phyloP scores from a whole-genome alignment of 2,329 filamentous ascomycete species.

The Nannizziopsis arthrosporioides region DNA sequence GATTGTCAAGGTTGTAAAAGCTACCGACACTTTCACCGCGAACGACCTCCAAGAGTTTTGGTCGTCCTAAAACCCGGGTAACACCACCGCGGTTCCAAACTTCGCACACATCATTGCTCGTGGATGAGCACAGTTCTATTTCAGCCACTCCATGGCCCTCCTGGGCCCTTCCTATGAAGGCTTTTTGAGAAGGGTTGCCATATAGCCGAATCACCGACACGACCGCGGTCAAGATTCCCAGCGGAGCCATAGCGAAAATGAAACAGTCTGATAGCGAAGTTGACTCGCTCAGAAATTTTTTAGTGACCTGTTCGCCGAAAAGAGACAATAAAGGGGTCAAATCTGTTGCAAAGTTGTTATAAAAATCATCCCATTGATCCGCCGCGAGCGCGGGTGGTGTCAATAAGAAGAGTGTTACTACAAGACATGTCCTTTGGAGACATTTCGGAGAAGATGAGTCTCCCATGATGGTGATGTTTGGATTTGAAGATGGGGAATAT shows the following conservation, averaged over 20 bases:
- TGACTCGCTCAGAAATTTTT: conserved; percentile 39
- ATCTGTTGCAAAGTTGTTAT: conserved; percentile 10
- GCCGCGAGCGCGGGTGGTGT: neutral
- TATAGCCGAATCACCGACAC: conserved; percentile 37
- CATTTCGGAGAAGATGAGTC: no score
- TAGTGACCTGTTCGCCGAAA: conserved; percentile 39
- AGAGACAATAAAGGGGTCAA: conserved; percentile 17
- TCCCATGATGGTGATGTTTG: no score
- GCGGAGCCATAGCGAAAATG: conserved; percentile 37
- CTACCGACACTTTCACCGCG: conserved; percentile 26
- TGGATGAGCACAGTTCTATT: conserved; percentile 35
- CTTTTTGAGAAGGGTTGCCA: conserved; percentile 34
- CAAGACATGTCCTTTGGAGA: neutral
- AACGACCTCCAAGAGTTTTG: conserved; percentile 3
- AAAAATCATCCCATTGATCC: conserved; percentile 10
- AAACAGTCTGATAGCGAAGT: conserved; percentile 34
- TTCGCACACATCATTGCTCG: conserved; percentile 16
- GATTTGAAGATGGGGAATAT: no score
- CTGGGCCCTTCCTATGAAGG: conserved; percentile 37
- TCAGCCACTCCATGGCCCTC: conserved; percentile 29
- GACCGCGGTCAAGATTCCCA: conserved; percentile 37
- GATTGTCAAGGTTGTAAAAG: conserved; percentile 18
- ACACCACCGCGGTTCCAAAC: conserved; percentile 19
- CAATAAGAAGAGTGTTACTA: neutral
- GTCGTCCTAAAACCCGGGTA: conserved; percentile 4